Conservation (phyloP, 352 stramenopile species). For the Elongisporangium prolatum region DNA sequence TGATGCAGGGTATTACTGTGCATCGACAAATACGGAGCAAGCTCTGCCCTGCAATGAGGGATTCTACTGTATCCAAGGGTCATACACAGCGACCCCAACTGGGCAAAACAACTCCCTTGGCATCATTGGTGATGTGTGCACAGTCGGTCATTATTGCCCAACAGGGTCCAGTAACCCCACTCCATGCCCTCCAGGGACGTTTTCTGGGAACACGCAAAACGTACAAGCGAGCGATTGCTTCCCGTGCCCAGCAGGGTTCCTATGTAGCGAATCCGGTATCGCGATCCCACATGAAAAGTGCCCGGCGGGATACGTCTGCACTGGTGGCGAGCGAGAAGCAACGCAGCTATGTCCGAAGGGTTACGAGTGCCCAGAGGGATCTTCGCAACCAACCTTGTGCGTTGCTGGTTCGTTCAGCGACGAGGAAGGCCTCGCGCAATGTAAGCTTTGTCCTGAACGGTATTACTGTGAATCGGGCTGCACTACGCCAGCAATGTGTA, state of each 20-base stretch:
- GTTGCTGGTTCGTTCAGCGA: conserved; percentile 60
- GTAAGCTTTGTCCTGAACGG: conserved; percentile 69
- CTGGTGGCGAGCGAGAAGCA: conserved; percentile 43
- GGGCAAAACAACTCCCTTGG: conserved; percentile 69
- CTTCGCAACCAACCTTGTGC: conserved; percentile 49
- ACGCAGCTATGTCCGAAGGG: conserved; percentile 58
- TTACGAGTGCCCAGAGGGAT: conserved; percentile 69
- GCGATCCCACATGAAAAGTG: conserved; percentile 43
- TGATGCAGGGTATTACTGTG: conserved; percentile 72
- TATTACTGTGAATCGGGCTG: conserved; percentile 58
- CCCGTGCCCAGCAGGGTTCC: conserved; percentile 51
- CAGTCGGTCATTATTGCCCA: conserved; percentile 74
- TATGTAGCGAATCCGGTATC: conserved; percentile 57
- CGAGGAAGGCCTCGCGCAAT: conserved; percentile 41
- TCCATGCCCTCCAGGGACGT: conserved; percentile 71
- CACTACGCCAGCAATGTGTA: conserved; percentile 44
- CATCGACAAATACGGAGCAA: conserved; percentile 64
- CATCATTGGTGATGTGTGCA: conserved; percentile 68
- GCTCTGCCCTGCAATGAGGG: conserved; percentile 69
- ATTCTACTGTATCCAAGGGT: conserved; percentile 88
- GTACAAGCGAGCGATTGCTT: conserved; percentile 50
- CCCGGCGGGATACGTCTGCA: conserved; percentile 54
- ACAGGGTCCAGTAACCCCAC: conserved; percentile 72
- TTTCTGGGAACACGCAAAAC: conserved; percentile 66
- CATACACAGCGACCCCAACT: conserved; percentile 67